phyloP scores from a whole-genome alignment of 225 moss, liverwort and hornwort genomes.

The Antitrichia curtipendula region DNA sequence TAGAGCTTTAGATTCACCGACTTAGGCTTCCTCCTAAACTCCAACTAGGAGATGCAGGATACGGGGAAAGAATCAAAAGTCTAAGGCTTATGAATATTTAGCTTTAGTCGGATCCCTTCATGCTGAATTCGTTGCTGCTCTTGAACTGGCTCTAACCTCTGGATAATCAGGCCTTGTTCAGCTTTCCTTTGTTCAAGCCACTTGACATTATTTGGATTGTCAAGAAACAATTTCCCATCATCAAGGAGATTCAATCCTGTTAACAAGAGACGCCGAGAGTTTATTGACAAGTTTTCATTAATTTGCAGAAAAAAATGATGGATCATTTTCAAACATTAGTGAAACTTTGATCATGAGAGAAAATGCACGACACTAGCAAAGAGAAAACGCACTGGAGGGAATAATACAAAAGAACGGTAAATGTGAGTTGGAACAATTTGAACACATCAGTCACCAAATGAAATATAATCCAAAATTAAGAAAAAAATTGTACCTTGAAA shows the following conservation, averaged over 20 bases:
- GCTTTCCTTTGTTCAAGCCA: not conserved
- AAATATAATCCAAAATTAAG: not conserved
- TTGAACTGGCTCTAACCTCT: not conserved
- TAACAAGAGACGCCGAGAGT: not conserved
- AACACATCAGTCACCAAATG: not conserved
- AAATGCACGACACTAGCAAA: not conserved
- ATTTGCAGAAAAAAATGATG: not conserved
- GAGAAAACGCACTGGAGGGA: not conserved
- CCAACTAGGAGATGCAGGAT: not conserved
- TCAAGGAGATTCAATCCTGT: not conserved
- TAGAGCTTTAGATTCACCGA: not conserved
- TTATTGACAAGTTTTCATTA: not conserved
- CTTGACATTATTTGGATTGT: not conserved
- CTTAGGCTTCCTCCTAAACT: not conserved
- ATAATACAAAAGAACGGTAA: not conserved
- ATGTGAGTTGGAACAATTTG: not conserved
- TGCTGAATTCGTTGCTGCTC: not conserved
- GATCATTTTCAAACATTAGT: not conserved
- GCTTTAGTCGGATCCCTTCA: not conserved
- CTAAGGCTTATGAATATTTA: not conserved
- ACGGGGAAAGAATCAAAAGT: not conserved
- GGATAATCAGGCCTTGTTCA: not conserved
- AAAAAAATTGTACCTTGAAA: constrained; percentile 7
- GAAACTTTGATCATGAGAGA: not conserved
- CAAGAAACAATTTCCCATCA: not conserved